A percentile compares a stretch with the other conserved stretches of the same genome.
Evolutionary conservation across 306 rosid genomes (phyloP).

Genomic region (Fragaria ananassa): DNA sequence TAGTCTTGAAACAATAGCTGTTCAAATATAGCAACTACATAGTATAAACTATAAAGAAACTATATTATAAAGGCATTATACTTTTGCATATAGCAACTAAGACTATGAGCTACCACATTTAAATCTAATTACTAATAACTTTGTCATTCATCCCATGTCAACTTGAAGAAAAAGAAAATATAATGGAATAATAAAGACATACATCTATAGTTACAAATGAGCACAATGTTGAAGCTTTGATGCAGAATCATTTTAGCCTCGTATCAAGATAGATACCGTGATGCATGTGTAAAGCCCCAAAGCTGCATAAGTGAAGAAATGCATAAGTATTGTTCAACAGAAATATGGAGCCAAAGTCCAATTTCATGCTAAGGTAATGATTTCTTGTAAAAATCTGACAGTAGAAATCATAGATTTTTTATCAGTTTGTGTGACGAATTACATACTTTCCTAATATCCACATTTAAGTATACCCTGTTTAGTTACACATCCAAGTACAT

Average conservation of each 20-base stretch:
- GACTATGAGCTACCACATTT: background rate
- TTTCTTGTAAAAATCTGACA: background rate
- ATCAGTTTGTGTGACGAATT: background rate
- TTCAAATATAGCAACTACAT: background rate
- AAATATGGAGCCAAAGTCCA: background rate
- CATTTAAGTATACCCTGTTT: background rate
- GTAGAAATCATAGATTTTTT: background rate
- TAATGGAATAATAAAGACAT: conserved; percentile 4
- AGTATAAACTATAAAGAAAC: background rate
- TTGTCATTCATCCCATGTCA: background rate
- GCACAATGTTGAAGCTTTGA: background rate
- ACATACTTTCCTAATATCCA: background rate
- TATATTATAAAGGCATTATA: background rate
- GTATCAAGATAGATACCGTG: conserved; percentile 45
- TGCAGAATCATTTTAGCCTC: conserved; percentile 23
- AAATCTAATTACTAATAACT: conserved; percentile 2
- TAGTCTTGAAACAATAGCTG: background rate
- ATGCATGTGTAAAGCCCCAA: conserved; percentile 94
- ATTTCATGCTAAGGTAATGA: background rate
- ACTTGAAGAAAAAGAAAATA: background rate
- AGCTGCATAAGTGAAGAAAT: conserved; percentile 50
- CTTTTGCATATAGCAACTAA: conserved; percentile 4
- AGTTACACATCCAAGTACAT: background rate
- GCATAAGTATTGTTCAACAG: background rate
- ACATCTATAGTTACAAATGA: conserved; percentile 14